Evolutionary conservation across 1,139 yeast genomes (phyloP), one percentile per base, ranked within the genome.

Genomic region (Suzukiozyma palmioleophila): DNA sequence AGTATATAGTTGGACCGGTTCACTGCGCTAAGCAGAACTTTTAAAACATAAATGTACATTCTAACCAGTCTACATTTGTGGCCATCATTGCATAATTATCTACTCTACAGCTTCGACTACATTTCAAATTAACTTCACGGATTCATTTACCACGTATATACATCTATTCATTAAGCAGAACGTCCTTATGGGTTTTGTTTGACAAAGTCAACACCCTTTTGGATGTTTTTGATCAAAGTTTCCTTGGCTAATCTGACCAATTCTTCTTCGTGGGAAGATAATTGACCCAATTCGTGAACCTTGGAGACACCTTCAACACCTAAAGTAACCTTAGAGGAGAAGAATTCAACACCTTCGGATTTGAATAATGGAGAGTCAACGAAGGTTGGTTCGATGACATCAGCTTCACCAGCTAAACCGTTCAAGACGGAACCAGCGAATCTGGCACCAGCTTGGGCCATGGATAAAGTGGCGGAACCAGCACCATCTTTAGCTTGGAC

Each of bases 361-460:
- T 48, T 64, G 65, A 53, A 79, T 62, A 63, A 62, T 50, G 50
- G 76, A 53, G 60, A 67, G 58, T 73, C 81, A 41, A 77, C 76
- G 51, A 70, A 77, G 41, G 75, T 57, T 53, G 74, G 77, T 64
- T 65, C 80, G 46, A 73, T 66, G 45, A 73, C 66, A 47, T 69
- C 73, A 40, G 52, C 54, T 55, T 69, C 76, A 48, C 77, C 80
- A 32, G 73, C 66, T 49, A 78, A 61, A 51, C 85, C 77, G 56
- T 74, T 66, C 58, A 81, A 66, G 35, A 82, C 77, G 40, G 79
- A 64, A 51, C 78, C 77, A 41, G 89, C 76, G 52, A 87, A 79
- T 63, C 84, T 79, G 61, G 81, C 90, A 52, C 94, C 96, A 38
- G 97, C 96, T 62, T 88, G 92, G 38, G 97, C 97, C 97, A 90